Base-by-base conservation (phyloP, 2,329 filamentous ascomycete species). In the Geosmithia flava region DNA sequence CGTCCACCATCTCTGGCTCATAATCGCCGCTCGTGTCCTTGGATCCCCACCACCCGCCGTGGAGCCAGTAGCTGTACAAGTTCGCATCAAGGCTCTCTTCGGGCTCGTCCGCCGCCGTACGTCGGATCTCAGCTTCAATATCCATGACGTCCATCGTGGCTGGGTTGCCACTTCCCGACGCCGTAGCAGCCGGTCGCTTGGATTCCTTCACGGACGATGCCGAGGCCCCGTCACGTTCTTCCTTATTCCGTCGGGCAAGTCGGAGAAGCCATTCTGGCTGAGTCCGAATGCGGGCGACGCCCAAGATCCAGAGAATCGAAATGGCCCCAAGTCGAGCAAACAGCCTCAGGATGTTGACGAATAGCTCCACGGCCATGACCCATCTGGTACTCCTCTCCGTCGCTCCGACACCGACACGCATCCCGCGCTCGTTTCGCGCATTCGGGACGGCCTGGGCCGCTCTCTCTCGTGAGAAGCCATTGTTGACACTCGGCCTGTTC, bases 31-130 rank as follows among this genome's bases (percentile, higher is more conserved):
- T 95, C 5, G 74, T 72, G 60, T 97, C 91, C 30, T 82, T 72
- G 16, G 83, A 81, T 1, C 91, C 90, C 81, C 88, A 96, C 68
- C 86, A 86, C 7, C 87, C 88, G 19, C 87, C 88, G 48, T 74
- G 71, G 47, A 85, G 80, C 85, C 88, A 97, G 78, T 90, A 93
- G 29, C 72, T 71, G 61, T 96, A 97, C 2, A 96, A 68, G 50
- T 80, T 82, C 2, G 75, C 73, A 53, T 91, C 84, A 2, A 96
- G 69, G 40, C 78, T 76, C 27, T 76, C 75, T 55, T 93, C 85
- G 41, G 80, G 58, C 58, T 65, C 60, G 48, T 60, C 58, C 13
- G 55, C 54, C 7, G 62, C 48, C 45, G 80, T 72, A 48, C 77
- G 77, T 54, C 87, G 78, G 55, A 90, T 81, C 60, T 93, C 87